Base-by-base conservation (phyloP, 2,329 filamentous ascomycete species). In the Fusarium sp. region DNA sequence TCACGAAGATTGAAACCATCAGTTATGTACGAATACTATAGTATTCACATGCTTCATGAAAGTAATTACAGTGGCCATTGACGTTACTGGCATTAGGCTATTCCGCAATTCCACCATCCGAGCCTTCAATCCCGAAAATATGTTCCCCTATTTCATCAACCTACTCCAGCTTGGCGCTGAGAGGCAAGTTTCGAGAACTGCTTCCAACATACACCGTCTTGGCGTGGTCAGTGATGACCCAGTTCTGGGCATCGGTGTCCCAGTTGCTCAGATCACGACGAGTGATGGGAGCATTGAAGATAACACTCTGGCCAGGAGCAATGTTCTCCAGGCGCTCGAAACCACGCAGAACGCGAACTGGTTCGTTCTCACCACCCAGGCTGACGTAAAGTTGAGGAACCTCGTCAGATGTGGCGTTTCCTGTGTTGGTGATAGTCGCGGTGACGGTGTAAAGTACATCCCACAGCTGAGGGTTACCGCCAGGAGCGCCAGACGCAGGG, bases 251-350 rank as follows among this genome's bases (percentile, higher is more conserved):
- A 2, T 75, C 83, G 1, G 87, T 82, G 71, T 97, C 92, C 94
- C 95, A 97, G 81, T 94, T 96, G 76, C 90, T 93, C 56, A 97
- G 71, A 75, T 97, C 95, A 57, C 93, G 88, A 39, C 94, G 86
- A 7, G 89, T 94, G 56, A 97, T 79, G 17, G 89, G 85, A 0
- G 87, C 89, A 1, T 78, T 83, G 82, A 96, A 96, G 3, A 84
- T 87, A 5, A 82, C 83, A 51, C 85, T 88, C 78, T 88, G 78
- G n/a, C 92, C 93, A 0, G 92, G 85, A 6, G 86, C 82, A 66
- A 97, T 89, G 49, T 83, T 84, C 65, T 80, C 77, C 60, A 97
- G 78, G 46, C 93, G 88, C 60, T 96, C 92, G 74, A 97, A 98
- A 44, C 90, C 90, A 64, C 95, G 90, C 15, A 98, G 88, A 4